Evolutionary conservation across 75 land plant species (phyloP).

Genomic region (Cunninghamia lanceolata): DNA sequence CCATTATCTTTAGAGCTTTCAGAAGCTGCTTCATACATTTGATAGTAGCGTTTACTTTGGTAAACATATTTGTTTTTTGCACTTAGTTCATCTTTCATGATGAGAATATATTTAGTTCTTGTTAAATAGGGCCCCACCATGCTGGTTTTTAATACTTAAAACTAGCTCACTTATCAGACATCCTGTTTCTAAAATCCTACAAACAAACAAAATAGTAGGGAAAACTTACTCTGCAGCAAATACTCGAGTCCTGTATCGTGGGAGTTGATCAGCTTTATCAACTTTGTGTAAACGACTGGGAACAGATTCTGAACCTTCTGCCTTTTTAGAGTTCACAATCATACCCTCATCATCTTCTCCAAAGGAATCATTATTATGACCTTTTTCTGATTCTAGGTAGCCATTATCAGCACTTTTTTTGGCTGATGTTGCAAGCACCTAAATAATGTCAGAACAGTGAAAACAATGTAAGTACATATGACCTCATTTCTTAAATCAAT

Average conservation of each 20-base stretch:
- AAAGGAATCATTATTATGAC: slow-evolving; percentile 26
- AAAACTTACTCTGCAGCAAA: slow-evolving; percentile 97
- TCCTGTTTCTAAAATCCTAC: background rate
- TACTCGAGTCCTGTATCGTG: slow-evolving; percentile 86
- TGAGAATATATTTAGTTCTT: background rate
- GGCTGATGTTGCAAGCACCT: slow-evolving; percentile 76
- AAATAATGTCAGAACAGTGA: background rate
- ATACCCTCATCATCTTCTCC: slow-evolving; percentile 93
- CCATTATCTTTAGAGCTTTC: background rate
- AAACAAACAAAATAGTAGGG: background rate
- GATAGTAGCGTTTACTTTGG: background rate
- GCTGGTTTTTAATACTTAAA: background rate
- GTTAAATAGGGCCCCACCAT: background rate
- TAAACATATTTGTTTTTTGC: background rate
- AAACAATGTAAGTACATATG: background rate
- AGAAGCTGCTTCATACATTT: background rate
- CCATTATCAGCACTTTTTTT: slow-evolving; percentile 30
- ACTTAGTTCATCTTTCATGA: background rate
- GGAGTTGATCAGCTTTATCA: slow-evolving; percentile 46
- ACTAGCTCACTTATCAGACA: background rate
- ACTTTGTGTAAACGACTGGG: slow-evolving; percentile 18
- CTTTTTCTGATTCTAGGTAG: slow-evolving; percentile 20
- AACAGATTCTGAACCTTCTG: slow-evolving; percentile 12
- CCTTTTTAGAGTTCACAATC: slow-evolving; percentile 44
- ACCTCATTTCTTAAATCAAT: background rate